Base-by-base conservation (phyloP, 2,329 filamentous ascomycete species). In the Mycosphaerelloides madeirae region DNA sequence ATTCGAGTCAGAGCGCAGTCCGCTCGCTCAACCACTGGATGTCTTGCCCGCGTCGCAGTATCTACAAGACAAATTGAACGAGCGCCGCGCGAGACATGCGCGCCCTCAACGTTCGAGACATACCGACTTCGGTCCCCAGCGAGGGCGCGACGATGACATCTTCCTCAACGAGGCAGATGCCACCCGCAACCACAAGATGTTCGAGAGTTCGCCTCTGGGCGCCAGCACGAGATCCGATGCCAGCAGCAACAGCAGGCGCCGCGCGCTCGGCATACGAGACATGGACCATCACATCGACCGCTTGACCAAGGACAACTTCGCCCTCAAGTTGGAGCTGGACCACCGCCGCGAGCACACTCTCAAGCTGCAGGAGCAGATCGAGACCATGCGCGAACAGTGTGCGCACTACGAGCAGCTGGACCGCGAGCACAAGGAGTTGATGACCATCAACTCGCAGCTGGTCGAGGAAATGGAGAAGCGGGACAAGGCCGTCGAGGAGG, bases 261-360 rank as follows among this genome's bases (percentile, higher is more conserved):
- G 58, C 25, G 43, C 57, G 9, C 48, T 84, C 64, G 81, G 82
- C 2, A 67, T 80, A 6, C 82, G 83, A 59, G 82, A 85, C 55
- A 81, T 84, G 70, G 83, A 87, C 38, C 56, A 84, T 75, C 78
- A 81, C 42, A 67, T 87, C 41, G 84, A 83, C 3, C 81, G 73
- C 1, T 66, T 87, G 16, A 80, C 83, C 62, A 88, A 88, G 60
- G 79, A 86, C 65, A 88, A 87, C 57, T 88, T 87, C 54, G 83
- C 86, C 53, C 72, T 88, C 32, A 87, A 88, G 63, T 70, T 87
- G 25, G 83, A 87, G 60, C 65, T 88, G 1, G 85, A 77, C 54
- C 83, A 87, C 58, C 75, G 82, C 6, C 74, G 84, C 20, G 78
- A 87, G 64, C 74, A 77, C 41, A 81, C 84, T 57, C 73, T 72